A percentile compares a stretch with the other conserved stretches of the same genome.
Conservation (phyloP, 2,329 filamentous ascomycete genomes). For the Colletotrichum cordylinicola region DNA sequence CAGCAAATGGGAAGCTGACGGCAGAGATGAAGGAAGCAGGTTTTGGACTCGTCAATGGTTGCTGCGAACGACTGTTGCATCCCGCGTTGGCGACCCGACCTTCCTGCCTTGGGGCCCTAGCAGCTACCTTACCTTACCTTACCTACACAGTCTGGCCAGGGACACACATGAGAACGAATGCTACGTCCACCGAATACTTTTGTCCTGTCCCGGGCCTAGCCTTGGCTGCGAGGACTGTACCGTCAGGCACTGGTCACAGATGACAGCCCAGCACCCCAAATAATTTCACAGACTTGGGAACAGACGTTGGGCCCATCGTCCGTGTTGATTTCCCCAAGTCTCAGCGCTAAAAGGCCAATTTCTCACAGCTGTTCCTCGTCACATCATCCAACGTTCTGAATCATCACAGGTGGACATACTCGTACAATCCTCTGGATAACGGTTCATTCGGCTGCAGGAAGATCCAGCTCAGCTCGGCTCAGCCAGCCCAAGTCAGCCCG, state of each 20-base stretch:
- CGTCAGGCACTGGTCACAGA: not conserved
- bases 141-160: not conserved
- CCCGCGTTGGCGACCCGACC: not conserved
- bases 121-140: not conserved
- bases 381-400: not conserved
- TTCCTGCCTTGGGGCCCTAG: not conserved
- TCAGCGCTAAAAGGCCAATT: not conserved
- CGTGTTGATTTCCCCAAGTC: not conserved
- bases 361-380: not conserved
- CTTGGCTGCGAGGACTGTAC: not conserved
- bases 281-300: not conserved
- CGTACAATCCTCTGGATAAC: not conserved
- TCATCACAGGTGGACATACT: no score
- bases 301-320: not conserved
- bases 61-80: not conserved
- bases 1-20: not conserved
- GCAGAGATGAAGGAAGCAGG: not conserved
- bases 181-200: not conserved
- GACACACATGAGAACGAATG: not conserved
- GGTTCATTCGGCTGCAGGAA: not conserved
- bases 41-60: not conserved
- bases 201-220: not conserved
- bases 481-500: not conserved
- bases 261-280: not conserved
- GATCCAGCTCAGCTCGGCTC: not conserved